Base-by-base conservation (phyloP, 352 stramenopile genomes). In the Phytophthora pinifolia region DNA sequence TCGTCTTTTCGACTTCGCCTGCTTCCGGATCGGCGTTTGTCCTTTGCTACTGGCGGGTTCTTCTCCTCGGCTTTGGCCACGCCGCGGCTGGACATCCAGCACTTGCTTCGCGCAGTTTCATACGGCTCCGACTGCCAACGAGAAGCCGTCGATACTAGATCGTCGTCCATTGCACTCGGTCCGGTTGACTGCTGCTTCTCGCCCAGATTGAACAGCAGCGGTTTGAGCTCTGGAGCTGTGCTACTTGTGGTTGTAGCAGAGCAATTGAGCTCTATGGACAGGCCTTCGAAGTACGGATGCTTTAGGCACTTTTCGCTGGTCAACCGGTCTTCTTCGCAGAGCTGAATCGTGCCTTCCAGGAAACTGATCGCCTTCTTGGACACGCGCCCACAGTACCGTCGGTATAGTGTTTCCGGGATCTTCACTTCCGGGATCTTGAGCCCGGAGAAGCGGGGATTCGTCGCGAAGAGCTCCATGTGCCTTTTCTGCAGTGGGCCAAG, bases 401-500 rank as follows among this genome's bases (percentile, higher is more conserved):
- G 87, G 60, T 96, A 73, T 18, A 98, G 54, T 10, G 90, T 98
- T 67, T 98, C 93, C 6, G 90, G 87, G n/a, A 85, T 63, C 50
- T 82, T 94, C 49, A 97, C 94, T 42, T 97, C 90, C 0, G 67
- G 89, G 49, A 98, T 97, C 50, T 96, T 98, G 22, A 98, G 70
- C 0, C 92, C 92, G 0, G 87, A 88, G 48, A 98, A 98, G 2
- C 92, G 70, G 25, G 90, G 83, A 55, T 98, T 98, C 15, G 76
- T 71, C 34, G 93, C 72, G 54, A 98, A 98, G 2, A 98, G 65
- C 60, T 97, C 83, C 74, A 93, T 91, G 54, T 98, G 91, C 4
- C 80, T 83, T 56, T 92, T 84, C n/a, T 91, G 91, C 13, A 98
- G 93, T 38, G 97, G 98, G 1, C 97, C 98, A 9, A 99, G 80